Evolutionary conservation across 2,329 filamentous ascomycete species (phyloP).

Genomic region (Neophaeococcomyces aloes): DNA sequence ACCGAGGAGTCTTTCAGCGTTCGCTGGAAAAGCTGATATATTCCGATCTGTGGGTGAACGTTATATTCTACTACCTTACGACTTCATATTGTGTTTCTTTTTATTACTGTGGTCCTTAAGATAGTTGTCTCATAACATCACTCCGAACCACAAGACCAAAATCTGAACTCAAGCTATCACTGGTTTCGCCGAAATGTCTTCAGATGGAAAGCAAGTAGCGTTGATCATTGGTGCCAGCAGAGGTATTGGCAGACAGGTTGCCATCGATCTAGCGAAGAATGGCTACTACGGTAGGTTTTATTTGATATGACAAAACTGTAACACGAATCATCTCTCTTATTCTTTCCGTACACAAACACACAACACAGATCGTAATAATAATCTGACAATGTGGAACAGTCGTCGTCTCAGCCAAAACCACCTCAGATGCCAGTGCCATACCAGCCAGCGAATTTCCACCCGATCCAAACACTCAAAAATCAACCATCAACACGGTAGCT

Average conservation of each 20-base stretch:
- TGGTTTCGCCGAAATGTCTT: too few relatives aligned
- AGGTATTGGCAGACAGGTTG: slow-evolving; percentile 71
- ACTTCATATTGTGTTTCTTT: too few relatives aligned
- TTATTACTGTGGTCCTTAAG: too few relatives aligned
- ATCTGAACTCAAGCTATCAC: not conserved
- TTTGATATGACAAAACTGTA: not conserved
- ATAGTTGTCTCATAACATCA: not conserved
- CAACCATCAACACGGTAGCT: slow-evolving; percentile 70
- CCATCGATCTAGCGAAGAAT: slow-evolving; percentile 61
- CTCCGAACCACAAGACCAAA: not conserved
- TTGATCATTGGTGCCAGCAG: slow-evolving; percentile 66
- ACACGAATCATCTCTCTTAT: too few relatives aligned
- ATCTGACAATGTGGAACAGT: slow-evolving; percentile 37
- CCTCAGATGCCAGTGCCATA: slow-evolving; percentile 46
- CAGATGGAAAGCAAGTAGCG: slow-evolving; percentile 42
- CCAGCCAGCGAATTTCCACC: slow-evolving; percentile 53
- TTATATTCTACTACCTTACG: too few relatives aligned
- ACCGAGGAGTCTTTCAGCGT: too few relatives aligned
- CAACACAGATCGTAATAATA: too few relatives aligned
- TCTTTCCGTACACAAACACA: too few relatives aligned
- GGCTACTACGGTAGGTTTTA: slow-evolving; percentile 55
- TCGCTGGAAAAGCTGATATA: too few relatives aligned
- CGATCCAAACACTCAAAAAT: slow-evolving; percentile 61
- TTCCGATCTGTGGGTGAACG: too few relatives aligned
- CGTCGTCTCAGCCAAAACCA: slow-evolving; percentile 66